phyloP scores from a whole-genome alignment of 2,329 filamentous ascomycete genomes.

The Fusarium gaditjirri region DNA sequence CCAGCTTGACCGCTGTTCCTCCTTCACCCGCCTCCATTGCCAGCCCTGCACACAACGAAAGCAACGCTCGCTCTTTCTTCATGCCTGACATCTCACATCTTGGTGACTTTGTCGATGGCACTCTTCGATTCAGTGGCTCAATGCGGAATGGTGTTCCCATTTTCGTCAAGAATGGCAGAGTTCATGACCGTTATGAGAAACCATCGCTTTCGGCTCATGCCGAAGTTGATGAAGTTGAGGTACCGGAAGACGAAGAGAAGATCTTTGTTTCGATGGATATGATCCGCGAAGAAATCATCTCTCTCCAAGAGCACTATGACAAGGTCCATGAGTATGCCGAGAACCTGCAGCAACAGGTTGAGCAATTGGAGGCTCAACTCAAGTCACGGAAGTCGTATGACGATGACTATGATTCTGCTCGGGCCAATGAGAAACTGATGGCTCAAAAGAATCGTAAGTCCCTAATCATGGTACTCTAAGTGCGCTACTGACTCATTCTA shows the following conservation, averaged over 20 bases:
- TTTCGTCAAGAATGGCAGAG: conserved; percentile 64
- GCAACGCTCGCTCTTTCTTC: conserved; percentile 63
- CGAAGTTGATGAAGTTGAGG: conserved; percentile 60
- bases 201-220: conserved; percentile 54
- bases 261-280: conserved; percentile 71
- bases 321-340: conserved; percentile 65
- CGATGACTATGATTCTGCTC: conserved; percentile 55
- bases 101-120: conserved; percentile 67
- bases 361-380: conserved; percentile 61
- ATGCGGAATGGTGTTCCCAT: conserved; percentile 65
- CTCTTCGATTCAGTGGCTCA: conserved; percentile 61
- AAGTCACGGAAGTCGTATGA: conserved; percentile 56
- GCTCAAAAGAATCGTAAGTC: conserved; percentile 67
- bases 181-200: conserved; percentile 56
- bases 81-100: conserved; percentile 65
- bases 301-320: conserved; percentile 66
- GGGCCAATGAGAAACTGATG: conserved; percentile 57
- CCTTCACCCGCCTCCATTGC: conserved; percentile 50
- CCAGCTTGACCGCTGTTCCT: conserved; percentile 55
- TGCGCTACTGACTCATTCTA: conserved; percentile 40
- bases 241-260: conserved; percentile 65
- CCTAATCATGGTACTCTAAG: background rate
- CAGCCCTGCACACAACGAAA: conserved; percentile 51
- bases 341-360: conserved; percentile 62
- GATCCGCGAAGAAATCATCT: conserved; percentile 67